Base-by-base conservation (phyloP, 192 early-diverging fungal species). In the Podila verticillata region DNA sequence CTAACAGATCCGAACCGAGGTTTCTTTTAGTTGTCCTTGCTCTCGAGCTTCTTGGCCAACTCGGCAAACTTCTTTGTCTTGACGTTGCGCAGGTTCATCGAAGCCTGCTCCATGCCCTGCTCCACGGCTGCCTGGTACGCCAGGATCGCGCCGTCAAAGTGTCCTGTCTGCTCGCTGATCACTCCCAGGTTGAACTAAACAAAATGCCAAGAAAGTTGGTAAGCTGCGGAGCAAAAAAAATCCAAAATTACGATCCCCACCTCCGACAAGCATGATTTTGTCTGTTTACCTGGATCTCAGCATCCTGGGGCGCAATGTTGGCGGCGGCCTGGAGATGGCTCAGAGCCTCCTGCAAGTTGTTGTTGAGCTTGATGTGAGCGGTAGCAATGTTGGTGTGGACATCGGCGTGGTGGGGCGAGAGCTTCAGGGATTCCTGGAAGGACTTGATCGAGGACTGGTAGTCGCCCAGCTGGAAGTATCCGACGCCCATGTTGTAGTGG, bases 1-100 rank as follows among this genome's bases (percentile, higher is more conserved):
- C 30, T 29, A n/a, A 30, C 1, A 19, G 24, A 19, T 59, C 30
- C n/a, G n/a, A n/a, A n/a, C n/a, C n/a, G n/a, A n/a, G n/a, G n/a
- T 57, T 7, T 28, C 13, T 3, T 51, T 5, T 70, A 70, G 15
- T 48, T 36, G 34, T 77, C 74, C 48, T 28, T 35, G 36, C 66
- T 65, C 57, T 77, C 74, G 28, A 68, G 68, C 48, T 79, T 65
- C 61, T 72, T 79, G 48, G 68, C 64, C 57, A 79, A 19, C 49
- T 79, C 66, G 15, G 75, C 75, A 63, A 79, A 79, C 65, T 79
- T 79, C 65, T 79, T 79, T 9, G 75, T 79, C 69, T 79, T 79
- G 57, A 72, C 75, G 30, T 79, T 79, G 6, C 75, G 31, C 4
- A 79, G 24, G 48, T 79, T 70, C 47, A 79, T 60, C 0, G 15